Evolutionary conservation across 345 rosid genomes (phyloP), one percentile per base, ranked within the genome.

Genomic region (Brassica nigra): DNA sequence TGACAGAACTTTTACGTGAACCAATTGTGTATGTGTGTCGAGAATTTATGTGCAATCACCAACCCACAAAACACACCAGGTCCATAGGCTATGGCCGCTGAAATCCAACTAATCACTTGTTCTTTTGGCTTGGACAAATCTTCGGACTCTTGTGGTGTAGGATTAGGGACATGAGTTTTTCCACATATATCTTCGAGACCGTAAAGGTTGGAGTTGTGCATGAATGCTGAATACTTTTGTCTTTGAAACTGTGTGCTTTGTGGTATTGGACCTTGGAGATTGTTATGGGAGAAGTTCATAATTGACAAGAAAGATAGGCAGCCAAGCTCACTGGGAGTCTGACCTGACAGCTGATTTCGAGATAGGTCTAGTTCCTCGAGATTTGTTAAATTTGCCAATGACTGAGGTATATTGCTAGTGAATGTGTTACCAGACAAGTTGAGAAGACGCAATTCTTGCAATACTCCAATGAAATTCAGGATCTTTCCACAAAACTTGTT

Each of bases 91-190:
- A 58, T 58, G 6, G 1, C 62, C 1, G 62, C 62, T 20, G 62
- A 10, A 20, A 58, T 58, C 62, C 62, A 58, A 58, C 62, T 58
- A 58, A 58, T 58, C 30, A 58, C 62, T 58, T 58, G 62, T 8
- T 23, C 30, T 58, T 58, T 27, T 58, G 30, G 28, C 14, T 58
- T 28, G 14, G 12, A 58, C 12, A 58, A 58, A 58, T 58, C 62
- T 3, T 58, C 62, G 30, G 29, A 20, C 10, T 58, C 62, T 58
- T 20, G 62, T 58, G 62, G 30, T 20, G 30, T 58, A 20, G 62
- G 29, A 20, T 23, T 58, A 8, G 12, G 62, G 62, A 20, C 62
- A 58, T 20, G 62, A 1, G 62, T 18, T 20, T 57, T 8, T 57
- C 28, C 28, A 29, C 68, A 63, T n/a, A 31, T n/a, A 14, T 63